A percentile compares a stretch with the other conserved stretches of the same genome.
Conservation (phyloP, 1,284 basidiomycete species). For the Polyporus tsugae region DNA sequence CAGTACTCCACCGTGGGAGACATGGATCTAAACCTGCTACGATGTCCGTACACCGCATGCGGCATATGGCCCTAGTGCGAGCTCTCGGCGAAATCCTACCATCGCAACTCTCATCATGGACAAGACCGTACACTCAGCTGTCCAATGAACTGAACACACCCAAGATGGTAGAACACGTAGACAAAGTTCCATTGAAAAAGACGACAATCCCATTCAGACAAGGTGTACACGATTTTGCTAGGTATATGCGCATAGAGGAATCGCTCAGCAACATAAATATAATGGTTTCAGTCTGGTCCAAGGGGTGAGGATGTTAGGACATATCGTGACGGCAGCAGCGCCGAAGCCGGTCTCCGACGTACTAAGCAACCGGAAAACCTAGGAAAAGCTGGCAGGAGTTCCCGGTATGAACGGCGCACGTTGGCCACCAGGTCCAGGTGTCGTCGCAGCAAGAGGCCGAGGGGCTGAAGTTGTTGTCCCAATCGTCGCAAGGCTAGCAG, state of each 20-base stretch:
- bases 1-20: slow-evolving; percentile 4
- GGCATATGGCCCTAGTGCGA: no score
- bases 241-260: slow-evolving; percentile 12
- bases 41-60: background rate
- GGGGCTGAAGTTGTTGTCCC: slow-evolving; percentile 14
- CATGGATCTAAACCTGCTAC: background rate
- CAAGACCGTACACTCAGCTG: no score
- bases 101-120: no score
- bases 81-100: no score
- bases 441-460: slow-evolving; percentile 24
- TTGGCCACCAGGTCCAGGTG: slow-evolving; percentile 29
- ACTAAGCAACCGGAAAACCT: background rate
- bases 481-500: slow-evolving; percentile 9
- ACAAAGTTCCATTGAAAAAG: background rate
- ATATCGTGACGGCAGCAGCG: background rate
- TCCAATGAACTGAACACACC: no score
- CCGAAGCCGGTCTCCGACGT: no score
- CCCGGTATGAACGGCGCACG: slow-evolving; percentile 33
- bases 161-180: background rate
- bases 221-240: background rate
- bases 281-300: background rate
- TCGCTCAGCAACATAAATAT: background rate
- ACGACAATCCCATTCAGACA: background rate
- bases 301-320: no score
- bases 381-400: slow-evolving; percentile 11